phyloP scores from a whole-genome alignment of 1,284 basidiomycete genomes.

The Puccinia sorghi region DNA sequence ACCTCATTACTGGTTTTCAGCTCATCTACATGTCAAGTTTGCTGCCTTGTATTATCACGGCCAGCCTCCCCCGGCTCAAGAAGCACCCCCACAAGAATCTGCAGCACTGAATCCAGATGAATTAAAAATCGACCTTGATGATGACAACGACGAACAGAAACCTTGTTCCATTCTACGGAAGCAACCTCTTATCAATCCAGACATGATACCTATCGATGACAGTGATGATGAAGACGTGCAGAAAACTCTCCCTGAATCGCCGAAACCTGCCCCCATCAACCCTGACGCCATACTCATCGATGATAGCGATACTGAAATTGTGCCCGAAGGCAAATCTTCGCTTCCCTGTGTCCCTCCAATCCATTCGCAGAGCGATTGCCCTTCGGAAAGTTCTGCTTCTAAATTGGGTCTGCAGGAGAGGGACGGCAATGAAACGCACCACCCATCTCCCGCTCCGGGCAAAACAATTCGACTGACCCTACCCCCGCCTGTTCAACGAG shows the following conservation, averaged over 20 bases:
- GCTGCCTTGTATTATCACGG: slow-evolving; percentile 68
- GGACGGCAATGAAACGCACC: slow-evolving; percentile 55
- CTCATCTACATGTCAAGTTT: slow-evolving; percentile 86
- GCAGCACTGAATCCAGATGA: slow-evolving; percentile 66
- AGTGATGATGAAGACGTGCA: slow-evolving; percentile 27
- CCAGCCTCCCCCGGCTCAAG: background rate
- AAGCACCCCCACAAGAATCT: slow-evolving; percentile 31
- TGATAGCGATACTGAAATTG: slow-evolving; percentile 19
- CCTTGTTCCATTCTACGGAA: background rate
- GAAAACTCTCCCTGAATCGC: background rate
- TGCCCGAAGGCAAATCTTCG: background rate
- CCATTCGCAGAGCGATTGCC: background rate
- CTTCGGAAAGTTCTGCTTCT: background rate
- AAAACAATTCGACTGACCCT: slow-evolving; percentile 51
- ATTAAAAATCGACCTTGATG: slow-evolving; percentile 64
- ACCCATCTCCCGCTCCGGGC: slow-evolving; percentile 46
- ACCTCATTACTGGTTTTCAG: slow-evolving; percentile 92
- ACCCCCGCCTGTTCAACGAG: slow-evolving; percentile 51
- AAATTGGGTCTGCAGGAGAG: slow-evolving; percentile 54
- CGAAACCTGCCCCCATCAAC: background rate
- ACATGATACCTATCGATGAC: slow-evolving; percentile 51
- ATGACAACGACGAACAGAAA: slow-evolving; percentile 53
- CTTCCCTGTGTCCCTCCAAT: background rate
- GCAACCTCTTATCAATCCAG: slow-evolving; percentile 47
- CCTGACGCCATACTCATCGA: slow-evolving; percentile 1